A percentile compares a stretch with the other conserved stretches of the same genome.
phyloP scores from a whole-genome alignment of 495 filamentous ascomycete species.

The Aspergillus leporis region DNA sequence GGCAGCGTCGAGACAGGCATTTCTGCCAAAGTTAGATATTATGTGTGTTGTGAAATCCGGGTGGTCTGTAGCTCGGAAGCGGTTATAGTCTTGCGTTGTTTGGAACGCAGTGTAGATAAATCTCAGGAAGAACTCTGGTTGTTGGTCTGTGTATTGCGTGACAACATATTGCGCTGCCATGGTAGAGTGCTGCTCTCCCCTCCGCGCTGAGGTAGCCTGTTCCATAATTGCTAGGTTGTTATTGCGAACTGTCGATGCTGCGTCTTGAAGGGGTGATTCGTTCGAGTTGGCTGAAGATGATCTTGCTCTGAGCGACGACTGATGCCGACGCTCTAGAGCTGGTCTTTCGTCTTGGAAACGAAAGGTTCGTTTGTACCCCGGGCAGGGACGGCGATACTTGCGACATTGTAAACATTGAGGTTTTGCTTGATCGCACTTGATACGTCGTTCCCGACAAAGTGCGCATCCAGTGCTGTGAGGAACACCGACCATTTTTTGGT shows the following conservation, averaged over 20 bases:
- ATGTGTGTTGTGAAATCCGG: background rate
- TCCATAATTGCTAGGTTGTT: background rate
- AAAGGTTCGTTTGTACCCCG: slow-evolving; percentile 36
- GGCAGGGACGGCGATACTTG: slow-evolving; percentile 38
- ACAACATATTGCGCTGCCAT: background rate
- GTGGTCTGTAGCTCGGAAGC: background rate
- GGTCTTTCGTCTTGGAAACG: slow-evolving; percentile 42
- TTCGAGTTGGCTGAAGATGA: slow-evolving; percentile 5
- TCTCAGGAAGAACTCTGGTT: background rate
- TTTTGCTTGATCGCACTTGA: slow-evolving; percentile 41
- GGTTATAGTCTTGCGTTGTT: background rate
- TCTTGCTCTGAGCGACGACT: slow-evolving; percentile 12
- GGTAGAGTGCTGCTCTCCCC: background rate
- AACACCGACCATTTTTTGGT: slow-evolving; percentile 36
- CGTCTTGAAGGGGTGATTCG: background rate
- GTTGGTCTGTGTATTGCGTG: background rate
- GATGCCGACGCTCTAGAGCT: slow-evolving; percentile 29
- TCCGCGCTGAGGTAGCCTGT: background rate
- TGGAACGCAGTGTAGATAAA: background rate
- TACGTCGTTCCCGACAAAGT: slow-evolving; percentile 38
- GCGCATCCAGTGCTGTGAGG: slow-evolving; percentile 41
- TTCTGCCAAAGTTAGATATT: background rate
- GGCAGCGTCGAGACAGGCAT: background rate
- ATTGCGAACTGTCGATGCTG: background rate
- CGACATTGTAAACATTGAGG: slow-evolving; percentile 38